A percentile compares a stretch with the other conserved stretches of the same genome.
Evolutionary conservation across 2,329 filamentous ascomycete genomes (phyloP).

Genomic region (Chaetoscypha palmicola): DNA sequence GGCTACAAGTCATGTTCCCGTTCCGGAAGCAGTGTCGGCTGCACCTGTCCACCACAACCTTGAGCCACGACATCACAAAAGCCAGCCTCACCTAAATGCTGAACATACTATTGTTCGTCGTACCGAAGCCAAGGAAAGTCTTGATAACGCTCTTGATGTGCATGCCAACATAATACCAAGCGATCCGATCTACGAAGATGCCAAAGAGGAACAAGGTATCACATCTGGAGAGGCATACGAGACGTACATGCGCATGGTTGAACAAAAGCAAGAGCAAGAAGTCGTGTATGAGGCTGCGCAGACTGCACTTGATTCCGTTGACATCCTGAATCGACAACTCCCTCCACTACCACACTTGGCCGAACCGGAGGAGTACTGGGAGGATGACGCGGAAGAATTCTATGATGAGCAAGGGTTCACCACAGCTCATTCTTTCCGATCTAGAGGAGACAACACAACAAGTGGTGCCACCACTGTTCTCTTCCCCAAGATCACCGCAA

Average conservation of each 20-base stretch:
- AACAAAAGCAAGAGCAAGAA: constrained; percentile 11
- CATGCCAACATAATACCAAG: constrained; percentile 7
- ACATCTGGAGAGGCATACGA: constrained; percentile 8
- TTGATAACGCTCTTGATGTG: constrained; percentile 12
- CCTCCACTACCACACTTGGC: constrained; percentile 29
- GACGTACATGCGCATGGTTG: constrained; percentile 30
- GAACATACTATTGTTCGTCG: constrained; percentile 20
- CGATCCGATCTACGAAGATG: constrained; percentile 19
- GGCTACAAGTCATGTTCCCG: constrained; percentile 21
- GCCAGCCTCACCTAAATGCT: constrained; percentile 26
- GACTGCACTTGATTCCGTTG: neutral
- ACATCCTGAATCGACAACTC: constrained; percentile 14
- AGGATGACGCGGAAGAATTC: constrained; percentile 61
- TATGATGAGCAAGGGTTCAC: constrained; percentile 63
- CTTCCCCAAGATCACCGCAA: constrained; percentile 63
- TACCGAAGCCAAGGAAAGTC: constrained; percentile 22
- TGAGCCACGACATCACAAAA: constrained; percentile 27
- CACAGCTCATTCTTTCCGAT: constrained; percentile 71
- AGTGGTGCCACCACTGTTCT: constrained; percentile 57
- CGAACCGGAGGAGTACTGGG: constrained; percentile 67
- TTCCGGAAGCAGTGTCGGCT: constrained; percentile 23
- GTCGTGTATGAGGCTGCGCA: constrained; percentile 2
- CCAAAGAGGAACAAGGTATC: constrained; percentile 7
- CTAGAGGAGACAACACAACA: constrained; percentile 67
- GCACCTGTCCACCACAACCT: constrained; percentile 27